Base-by-base conservation (phyloP, 1,139 yeast genomes). In the Candida sojae region DNA sequence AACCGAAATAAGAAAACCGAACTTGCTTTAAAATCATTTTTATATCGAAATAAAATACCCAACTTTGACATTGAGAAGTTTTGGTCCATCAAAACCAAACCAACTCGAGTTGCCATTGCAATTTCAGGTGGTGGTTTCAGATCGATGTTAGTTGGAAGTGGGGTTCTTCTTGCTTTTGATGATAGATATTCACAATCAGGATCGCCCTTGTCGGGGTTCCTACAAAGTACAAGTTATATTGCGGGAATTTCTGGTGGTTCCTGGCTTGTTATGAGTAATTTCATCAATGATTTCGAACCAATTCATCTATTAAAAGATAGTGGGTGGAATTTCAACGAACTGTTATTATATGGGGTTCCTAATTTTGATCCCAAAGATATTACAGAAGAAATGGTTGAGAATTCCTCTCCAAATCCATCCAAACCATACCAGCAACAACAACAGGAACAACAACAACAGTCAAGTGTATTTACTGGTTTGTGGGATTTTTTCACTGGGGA, bases 71-170 rank as follows among this genome's bases (percentile, higher is more conserved):
- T 63, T 17, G 57, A 62, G 4, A 34, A 48, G 5, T 67, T 64
- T 46, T 46, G 54, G 36, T 6, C 31, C 1, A 34, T 42, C 1
- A 53, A 55, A 30, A 48, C 61, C 3, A 61, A 62, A 34, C 69
- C 77, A 0, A 68, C 75, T 0, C 66, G 60, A 7, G 69, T 83
- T 11, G 86, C 84, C 0, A 52, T 84, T 8, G 83, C 88, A 0
- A 61, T 86, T 29, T 84, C 91, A 5, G 93, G 93, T 4, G 93
- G 93, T 9, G 90, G 91, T 0, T 84, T 82, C 56, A 67, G 92
- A 50, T 79, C 92, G 1, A 79, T 86, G 82, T 60, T 86, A 10
- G 75, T 79, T 3, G 87, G 86, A 2, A 86, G 86, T 2, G 93
- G 93, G 1, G 73, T 78, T 12, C 48, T 85, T 1, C 59, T 72